These are phyloP conservation scores for Paraphoma sp. DNA, from an alignment of 2,329 filamentous ascomycete genomes.

Conservation along the genomic window DNA sequence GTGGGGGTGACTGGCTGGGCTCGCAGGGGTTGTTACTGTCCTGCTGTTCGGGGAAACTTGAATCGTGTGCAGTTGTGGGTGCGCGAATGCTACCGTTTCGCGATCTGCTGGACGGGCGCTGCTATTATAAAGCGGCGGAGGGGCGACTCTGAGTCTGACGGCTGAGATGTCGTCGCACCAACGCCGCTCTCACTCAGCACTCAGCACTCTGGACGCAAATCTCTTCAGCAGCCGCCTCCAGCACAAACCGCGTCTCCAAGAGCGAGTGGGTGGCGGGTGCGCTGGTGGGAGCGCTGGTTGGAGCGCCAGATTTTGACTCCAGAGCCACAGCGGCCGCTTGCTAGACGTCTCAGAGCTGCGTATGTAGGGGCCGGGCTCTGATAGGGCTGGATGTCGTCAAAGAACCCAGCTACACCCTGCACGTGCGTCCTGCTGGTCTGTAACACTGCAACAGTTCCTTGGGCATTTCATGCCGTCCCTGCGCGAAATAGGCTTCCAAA, in stretches of 20 bases:
- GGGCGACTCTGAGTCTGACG: slow-evolving; percentile 16
- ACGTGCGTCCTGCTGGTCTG: slow-evolving; percentile 15
- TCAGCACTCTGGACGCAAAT: slow-evolving; percentile 21
- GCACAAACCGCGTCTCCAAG: not conserved
- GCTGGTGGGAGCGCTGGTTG: slow-evolving; percentile 24
- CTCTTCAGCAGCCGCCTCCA: slow-evolving; percentile 13
- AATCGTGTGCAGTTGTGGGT: slow-evolving; percentile 20
- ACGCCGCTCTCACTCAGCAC: slow-evolving; percentile 28
- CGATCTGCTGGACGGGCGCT: slow-evolving; percentile 18
- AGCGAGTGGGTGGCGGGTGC: slow-evolving; percentile 24
- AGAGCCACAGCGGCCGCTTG: slow-evolving; percentile 27
- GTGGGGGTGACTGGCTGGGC: slow-evolving; percentile 37
- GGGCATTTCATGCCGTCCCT: slow-evolving; percentile 2
- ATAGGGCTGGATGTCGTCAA: slow-evolving; percentile 24
- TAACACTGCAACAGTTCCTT: slow-evolving; percentile 4
- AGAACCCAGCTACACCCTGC: slow-evolving; percentile 10
- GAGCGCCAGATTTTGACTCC: slow-evolving; percentile 13
- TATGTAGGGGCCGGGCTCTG: slow-evolving; percentile 22
- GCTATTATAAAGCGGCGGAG: slow-evolving; percentile 20
- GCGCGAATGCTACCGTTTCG: slow-evolving; percentile 15
- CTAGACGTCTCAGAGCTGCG: slow-evolving; percentile 33
- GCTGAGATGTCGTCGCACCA: slow-evolving; percentile 20
- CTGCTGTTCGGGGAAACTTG: slow-evolving; percentile 20
- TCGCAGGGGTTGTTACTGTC: slow-evolving; percentile 28
- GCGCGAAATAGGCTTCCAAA: not conserved